Evolutionary conservation across 2,329 filamentous ascomycete genomes (phyloP).

Genomic region (Colletotrichum echinochloae): DNA sequence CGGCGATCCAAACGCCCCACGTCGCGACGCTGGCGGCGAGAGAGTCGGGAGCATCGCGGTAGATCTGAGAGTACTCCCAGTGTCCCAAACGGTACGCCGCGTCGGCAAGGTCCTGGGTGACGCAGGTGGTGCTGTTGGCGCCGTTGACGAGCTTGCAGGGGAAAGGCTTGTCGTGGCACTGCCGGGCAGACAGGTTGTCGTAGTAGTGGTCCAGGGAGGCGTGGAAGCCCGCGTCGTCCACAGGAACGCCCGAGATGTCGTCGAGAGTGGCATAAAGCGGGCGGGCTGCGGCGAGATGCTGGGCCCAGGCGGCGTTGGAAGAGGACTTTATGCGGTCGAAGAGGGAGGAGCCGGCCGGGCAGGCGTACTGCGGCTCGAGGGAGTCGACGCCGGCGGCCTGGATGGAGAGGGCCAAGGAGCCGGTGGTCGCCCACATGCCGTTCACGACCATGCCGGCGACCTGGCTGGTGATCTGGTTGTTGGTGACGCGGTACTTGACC

Average conservation of each 20-base stretch:
- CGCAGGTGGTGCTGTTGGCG: slow-evolving; percentile 65
- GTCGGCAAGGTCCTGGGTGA: slow-evolving; percentile 72
- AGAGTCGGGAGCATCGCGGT: slow-evolving; percentile 73
- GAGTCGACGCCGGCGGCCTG: slow-evolving; percentile 72
- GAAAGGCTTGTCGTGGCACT: slow-evolving; percentile 79
- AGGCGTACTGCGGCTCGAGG: slow-evolving; percentile 79
- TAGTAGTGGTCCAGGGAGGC: slow-evolving; percentile 84
- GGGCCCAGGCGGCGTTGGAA: slow-evolving; percentile 66
- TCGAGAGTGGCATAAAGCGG: slow-evolving; percentile 72
- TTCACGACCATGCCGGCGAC: slow-evolving; percentile 80
- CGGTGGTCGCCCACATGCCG: slow-evolving; percentile 71
- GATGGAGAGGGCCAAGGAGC: slow-evolving; percentile 55
- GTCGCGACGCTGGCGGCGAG: slow-evolving; percentile 71
- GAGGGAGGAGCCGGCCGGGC: slow-evolving; percentile 61
- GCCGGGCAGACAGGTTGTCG: slow-evolving; percentile 83
- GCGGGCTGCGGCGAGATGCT: slow-evolving; percentile 69
- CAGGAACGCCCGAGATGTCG: slow-evolving; percentile 72
- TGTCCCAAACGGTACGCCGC: slow-evolving; percentile 80
- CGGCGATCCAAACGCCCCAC: slow-evolving; percentile 80
- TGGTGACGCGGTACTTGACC: slow-evolving; percentile 78
- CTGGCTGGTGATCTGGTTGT: slow-evolving; percentile 85
- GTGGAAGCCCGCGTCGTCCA: slow-evolving; percentile 72
- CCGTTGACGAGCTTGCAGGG: slow-evolving; percentile 70
- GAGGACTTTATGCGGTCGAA: slow-evolving; percentile 59
- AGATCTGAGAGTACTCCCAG: slow-evolving; percentile 85